Percentiles rank a stretch among this genome's conserved stretches.
Conservation (phyloP, 345 rosid genomes). For the Populus alba region DNA sequence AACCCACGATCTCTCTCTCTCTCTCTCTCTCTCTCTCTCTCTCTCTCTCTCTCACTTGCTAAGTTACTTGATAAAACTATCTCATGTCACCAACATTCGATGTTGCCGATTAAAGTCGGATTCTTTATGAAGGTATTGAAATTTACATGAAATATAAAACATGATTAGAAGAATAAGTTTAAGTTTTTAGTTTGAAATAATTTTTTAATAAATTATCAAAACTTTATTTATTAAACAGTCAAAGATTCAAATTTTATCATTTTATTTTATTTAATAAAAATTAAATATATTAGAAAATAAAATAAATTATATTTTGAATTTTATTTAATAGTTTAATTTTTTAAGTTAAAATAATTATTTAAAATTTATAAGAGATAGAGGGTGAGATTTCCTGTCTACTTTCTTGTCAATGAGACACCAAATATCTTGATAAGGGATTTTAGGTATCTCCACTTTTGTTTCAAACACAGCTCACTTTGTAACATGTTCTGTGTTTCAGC, state of each 20-base stretch:
- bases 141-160: no score
- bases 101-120: background rate
- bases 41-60: background rate
- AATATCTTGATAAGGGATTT: background rate
- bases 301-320: no score
- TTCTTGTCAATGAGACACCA: background rate
- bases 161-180: no score
- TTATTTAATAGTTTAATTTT: no score
- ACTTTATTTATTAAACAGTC: no score
- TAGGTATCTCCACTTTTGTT: background rate
- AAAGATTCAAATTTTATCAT: accelerated
- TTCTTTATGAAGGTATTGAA: background rate
- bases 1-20: background rate
- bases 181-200: accelerated
- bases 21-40: no score
- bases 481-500: slow-evolving; percentile 6
- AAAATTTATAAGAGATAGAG: background rate
- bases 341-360: no score
- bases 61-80: background rate
- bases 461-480: background rate
- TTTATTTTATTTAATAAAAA: no score
- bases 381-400: background rate
- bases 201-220: accelerated
- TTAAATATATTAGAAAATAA: no score
- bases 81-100: background rate